A percentile compares a stretch with the other conserved stretches of the same genome.
Evolutionary conservation across 1,284 basidiomycete species (phyloP).

Genomic region (Porogramme epimiltina): DNA sequence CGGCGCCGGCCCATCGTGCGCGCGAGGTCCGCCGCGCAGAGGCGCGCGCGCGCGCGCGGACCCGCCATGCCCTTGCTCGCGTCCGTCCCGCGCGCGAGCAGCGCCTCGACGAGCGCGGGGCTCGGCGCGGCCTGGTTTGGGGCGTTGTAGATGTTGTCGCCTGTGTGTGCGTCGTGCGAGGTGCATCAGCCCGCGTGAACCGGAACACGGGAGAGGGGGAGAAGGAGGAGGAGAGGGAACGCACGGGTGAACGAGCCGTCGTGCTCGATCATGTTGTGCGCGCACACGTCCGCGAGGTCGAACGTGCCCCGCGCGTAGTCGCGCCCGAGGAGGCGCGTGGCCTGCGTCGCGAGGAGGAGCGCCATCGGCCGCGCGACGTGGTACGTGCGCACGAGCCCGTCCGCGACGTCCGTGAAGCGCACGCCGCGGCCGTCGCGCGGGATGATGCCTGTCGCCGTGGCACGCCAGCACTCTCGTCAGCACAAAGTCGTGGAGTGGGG

Average conservation of each 20-base stretch:
- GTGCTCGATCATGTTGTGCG: conserved; percentile 81
- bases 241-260: conserved; percentile 72
- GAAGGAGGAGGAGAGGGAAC: neutral
- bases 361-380: conserved; percentile 73
- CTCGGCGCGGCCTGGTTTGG: conserved; percentile 57
- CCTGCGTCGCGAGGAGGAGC: conserved; percentile 59
- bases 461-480: neutral
- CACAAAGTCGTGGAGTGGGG: neutral
- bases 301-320: conserved; percentile 59
- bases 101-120: conserved; percentile 50
- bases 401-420: conserved; percentile 58
- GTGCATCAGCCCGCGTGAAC: too few relatives aligned
- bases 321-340: conserved; percentile 57
- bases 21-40: conserved; percentile 60
- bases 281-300: conserved; percentile 62
- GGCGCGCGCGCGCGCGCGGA: too few relatives aligned
- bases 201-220: too few relatives aligned
- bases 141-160: conserved; percentile 54
- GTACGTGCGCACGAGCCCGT: conserved; percentile 52
- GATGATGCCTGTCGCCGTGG: conserved; percentile 59
- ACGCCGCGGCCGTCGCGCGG: conserved; percentile 68
- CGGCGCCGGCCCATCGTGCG: conserved; percentile 57
- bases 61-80: conserved; percentile 52
- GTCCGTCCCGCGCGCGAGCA: conserved; percentile 57
- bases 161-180: conserved; percentile 34